These are phyloP conservation scores for Dispira parvispora DNA, from an alignment of 192 early-diverging fungal species.

Conservation along the genomic window DNA sequence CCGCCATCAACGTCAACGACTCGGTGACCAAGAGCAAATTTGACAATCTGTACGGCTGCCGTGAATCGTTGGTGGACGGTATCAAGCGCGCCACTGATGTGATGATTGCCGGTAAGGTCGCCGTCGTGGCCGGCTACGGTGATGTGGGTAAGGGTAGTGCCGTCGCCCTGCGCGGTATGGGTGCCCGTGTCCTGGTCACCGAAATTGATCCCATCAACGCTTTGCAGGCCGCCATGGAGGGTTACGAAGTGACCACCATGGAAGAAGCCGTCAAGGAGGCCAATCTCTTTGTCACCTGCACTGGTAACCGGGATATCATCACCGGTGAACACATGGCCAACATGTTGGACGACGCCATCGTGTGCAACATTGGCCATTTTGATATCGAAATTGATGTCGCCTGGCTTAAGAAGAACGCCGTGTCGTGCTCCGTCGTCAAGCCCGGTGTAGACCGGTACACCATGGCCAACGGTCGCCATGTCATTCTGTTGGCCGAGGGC, in stretches of 20 bases:
- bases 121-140: conserved; percentile 97
- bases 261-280: conserved; percentile 79
- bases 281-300: conserved; percentile 98
- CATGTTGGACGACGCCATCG: conserved; percentile 98
- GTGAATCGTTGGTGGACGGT: conserved; percentile 96
- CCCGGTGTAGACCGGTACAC: conserved; percentile 95
- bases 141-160: conserved; percentile 99
- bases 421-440: conserved; percentile 86
- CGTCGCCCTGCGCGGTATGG: conserved; percentile 93
- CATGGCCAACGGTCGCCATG: conserved; percentile 76
- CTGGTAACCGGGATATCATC: conserved; percentile 98
- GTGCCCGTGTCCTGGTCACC: conserved; percentile 92
- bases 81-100: conserved; percentile 99
- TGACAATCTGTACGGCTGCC: conserved; percentile 99
- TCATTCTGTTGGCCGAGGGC: conserved; percentile 97
- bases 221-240: conserved; percentile 98
- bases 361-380: conserved; percentile 99
- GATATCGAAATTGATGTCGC: conserved; percentile 98
- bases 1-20: conserved; percentile 99
- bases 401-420: conserved; percentile 93
- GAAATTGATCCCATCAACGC: conserved; percentile 99
- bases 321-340: conserved; percentile 73
- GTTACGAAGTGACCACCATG: conserved; percentile 99
- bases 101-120: conserved; percentile 99
- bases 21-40: conserved; percentile 99